Evolutionary conservation across 257 asterid species (phyloP), one percentile per base, ranked within the genome.

Genomic region (Echium plantagineum): DNA sequence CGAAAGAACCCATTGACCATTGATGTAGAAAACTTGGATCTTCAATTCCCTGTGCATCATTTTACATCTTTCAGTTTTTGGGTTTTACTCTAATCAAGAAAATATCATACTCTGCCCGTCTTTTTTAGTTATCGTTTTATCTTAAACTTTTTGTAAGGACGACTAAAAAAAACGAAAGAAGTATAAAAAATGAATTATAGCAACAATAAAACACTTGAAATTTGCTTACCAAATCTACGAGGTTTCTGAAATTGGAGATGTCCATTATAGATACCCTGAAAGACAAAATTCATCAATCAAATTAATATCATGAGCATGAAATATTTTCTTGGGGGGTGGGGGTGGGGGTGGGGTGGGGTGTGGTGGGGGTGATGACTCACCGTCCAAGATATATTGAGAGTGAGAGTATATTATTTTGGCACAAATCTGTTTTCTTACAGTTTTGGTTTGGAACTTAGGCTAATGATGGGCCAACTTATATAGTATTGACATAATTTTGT

Each of bases 151-250:
- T n/a, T n/a, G n/a, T n/a, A n/a, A n/a, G n/a, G n/a, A n/a, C n/a
- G n/a, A n/a, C n/a, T n/a, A n/a, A n/a, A n/a, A n/a, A n/a, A n/a
- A n/a, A n/a, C n/a, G n/a, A n/a, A n/a, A n/a, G n/a, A n/a, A n/a
- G n/a, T n/a, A n/a, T 26, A 26, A 5, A 2, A 26, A 26, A 26
- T 26, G 30, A 26, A 26, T 5, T 26, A 26, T 26, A 26, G 30
- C 2, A 26, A 26, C 5, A 26, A 5, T 2, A 28, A 28, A 28
- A 28, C 0, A 28, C 2, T 1, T 1, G 2, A 56, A 15, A 55
- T 15, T 20, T 21, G 58, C 74, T 86, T 78, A 86, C 95, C 80
- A 78, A 52, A 63, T 84, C 85, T 66, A 84, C 75, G 18, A 78
- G 68, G 73, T 71, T 73, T 79, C 75, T 28, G 32, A 28, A 28